These are phyloP conservation scores for Tremellales sp. DNA, from an alignment of 1,284 basidiomycete genomes.

Conservation along the genomic window DNA sequence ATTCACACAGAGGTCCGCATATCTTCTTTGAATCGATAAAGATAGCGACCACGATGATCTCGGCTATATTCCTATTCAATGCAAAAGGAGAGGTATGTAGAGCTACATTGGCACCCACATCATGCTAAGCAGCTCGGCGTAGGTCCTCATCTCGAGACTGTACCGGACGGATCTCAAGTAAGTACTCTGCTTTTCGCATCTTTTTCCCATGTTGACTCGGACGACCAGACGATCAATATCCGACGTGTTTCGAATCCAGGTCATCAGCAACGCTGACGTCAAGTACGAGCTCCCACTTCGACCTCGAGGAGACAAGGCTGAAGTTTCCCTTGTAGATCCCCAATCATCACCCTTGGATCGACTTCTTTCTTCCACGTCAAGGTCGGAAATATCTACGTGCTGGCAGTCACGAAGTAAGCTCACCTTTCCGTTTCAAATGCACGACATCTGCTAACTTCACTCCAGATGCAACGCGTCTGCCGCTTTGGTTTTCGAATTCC, in stretches of 20 bases:
- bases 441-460: background rate
- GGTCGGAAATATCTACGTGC: conserved; percentile 89
- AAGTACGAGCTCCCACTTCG: too few relatives aligned
- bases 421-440: background rate
- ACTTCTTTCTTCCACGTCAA: conserved; percentile 97
- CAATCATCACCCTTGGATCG: conserved; percentile 94
- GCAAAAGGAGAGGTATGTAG: conserved; percentile 85
- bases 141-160: conserved; percentile 90
- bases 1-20: too few relatives aligned
- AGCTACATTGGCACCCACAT: background rate
- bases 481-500: conserved; percentile 95
- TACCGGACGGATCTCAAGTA: conserved; percentile 93
- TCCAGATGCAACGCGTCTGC: conserved; percentile 89
- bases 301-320: too few relatives aligned
- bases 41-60: background rate
- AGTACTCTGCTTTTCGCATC: conserved; percentile 30
- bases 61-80: conserved; percentile 98
- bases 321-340: too few relatives aligned
- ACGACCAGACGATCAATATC: conserved; percentile 86
- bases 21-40: background rate
- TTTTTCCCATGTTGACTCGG: background rate
- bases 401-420: conserved; percentile 87
- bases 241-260: conserved; percentile 96
- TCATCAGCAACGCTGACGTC: conserved; percentile 94
- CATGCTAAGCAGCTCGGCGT: conserved; percentile 6